Percentiles rank a stretch among this genome's conserved stretches.
Evolutionary conservation across 768 basidiomycete species (phyloP).

Genomic region (Boletus sp.): DNA sequence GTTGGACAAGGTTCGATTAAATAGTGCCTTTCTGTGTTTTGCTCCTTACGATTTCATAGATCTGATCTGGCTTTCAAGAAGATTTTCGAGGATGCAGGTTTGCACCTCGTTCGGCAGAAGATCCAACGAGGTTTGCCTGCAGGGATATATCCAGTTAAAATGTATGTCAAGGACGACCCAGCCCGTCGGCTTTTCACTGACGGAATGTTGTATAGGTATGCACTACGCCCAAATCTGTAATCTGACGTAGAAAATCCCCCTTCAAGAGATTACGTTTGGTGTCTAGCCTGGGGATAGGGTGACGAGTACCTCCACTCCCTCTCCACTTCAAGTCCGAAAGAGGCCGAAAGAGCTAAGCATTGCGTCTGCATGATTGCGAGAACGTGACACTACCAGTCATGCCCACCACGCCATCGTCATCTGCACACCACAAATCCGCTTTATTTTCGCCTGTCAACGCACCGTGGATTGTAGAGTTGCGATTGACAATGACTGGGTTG

Average conservation of each 20-base stretch:
- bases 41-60: conserved; percentile 39
- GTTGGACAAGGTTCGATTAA: conserved; percentile 71
- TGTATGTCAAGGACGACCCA: conserved; percentile 45
- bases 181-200: conserved; percentile 5
- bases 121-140: conserved; percentile 81
- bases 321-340: neutral
- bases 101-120: conserved; percentile 69
- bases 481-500: conserved; percentile 60
- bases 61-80: conserved; percentile 82
- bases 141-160: conserved; percentile 83
- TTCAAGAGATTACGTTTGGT: neutral
- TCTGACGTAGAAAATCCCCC: neutral
- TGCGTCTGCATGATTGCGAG: conserved; percentile 5
- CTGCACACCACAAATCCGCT: conserved; percentile 57
- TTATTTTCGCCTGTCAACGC: conserved; percentile 37
- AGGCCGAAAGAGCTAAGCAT: neutral
- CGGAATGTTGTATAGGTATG: conserved; percentile 22
- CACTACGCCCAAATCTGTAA: conserved; percentile 16
- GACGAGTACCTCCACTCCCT: neutral
- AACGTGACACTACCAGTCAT: conserved; percentile 60
- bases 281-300: neutral
- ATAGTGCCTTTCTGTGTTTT: neutral
- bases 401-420: conserved; percentile 57
- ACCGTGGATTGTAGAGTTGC: conserved; percentile 47
- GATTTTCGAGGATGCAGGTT: conserved; percentile 70